Evolutionary conservation across 2,329 filamentous ascomycete species (phyloP).

Genomic region (Phialemonium atrogriseum): DNA sequence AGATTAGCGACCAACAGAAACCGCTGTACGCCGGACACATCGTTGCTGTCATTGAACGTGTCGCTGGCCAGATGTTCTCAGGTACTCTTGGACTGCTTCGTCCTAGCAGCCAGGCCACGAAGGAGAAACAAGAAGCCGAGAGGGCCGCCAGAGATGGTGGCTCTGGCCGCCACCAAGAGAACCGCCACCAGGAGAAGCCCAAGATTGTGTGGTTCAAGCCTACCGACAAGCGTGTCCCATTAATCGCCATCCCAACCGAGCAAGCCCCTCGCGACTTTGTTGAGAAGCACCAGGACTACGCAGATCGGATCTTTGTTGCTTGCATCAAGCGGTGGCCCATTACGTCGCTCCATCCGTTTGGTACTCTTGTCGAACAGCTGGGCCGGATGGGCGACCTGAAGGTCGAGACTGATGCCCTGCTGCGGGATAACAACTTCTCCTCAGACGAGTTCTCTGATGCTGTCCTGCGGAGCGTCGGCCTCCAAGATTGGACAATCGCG

Average conservation of each 20-base stretch:
- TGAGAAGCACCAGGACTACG: slow-evolving; percentile 96
- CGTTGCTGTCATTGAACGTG: slow-evolving; percentile 93
- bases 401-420: slow-evolving; percentile 93
- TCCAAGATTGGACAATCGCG: slow-evolving; percentile 82
- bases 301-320: slow-evolving; percentile 95
- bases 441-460: slow-evolving; percentile 97
- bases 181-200: slow-evolving; percentile 86
- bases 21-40: slow-evolving; percentile 95
- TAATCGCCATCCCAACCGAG: slow-evolving; percentile 97
- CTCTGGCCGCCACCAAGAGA: slow-evolving; percentile 62
- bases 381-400: slow-evolving; percentile 96
- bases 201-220: slow-evolving; percentile 99
- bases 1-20: slow-evolving; percentile 97
- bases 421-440: slow-evolving; percentile 97
- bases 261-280: slow-evolving; percentile 97
- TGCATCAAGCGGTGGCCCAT: slow-evolving; percentile 99
- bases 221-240: slow-evolving; percentile 94
- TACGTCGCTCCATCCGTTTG: slow-evolving; percentile 97
- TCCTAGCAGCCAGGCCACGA: slow-evolving; percentile 95
- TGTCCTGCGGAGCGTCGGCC: slow-evolving; percentile 83
- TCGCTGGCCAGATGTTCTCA: slow-evolving; percentile 98
- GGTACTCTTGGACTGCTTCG: slow-evolving; percentile 89
- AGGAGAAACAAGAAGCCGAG: slow-evolving; percentile 98
- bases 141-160: slow-evolving; percentile 80
- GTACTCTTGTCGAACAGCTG: slow-evolving; percentile 92